Percentiles rank a stretch among this genome's conserved stretches.
phyloP scores from a whole-genome alignment of 805 yeast species.

The Tetrapisispora arboricola region DNA sequence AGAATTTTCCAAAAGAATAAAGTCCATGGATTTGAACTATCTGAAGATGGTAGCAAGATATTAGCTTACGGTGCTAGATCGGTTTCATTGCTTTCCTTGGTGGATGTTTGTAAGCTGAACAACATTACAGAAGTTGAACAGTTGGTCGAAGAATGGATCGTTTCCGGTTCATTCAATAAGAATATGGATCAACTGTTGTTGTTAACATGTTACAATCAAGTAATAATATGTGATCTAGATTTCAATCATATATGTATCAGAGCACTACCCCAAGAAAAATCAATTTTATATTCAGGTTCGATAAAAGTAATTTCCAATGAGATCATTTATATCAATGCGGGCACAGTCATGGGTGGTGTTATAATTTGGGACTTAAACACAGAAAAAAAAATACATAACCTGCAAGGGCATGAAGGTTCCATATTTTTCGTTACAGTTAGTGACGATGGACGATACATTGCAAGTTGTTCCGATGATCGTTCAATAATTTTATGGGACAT shows the following conservation, averaged over 20 bases:
- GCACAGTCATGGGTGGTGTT: constrained; percentile 88
- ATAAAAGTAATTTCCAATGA: constrained; percentile 38
- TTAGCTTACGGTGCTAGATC: constrained; percentile 68
- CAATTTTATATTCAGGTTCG: constrained; percentile 82
- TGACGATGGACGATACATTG: constrained; percentile 41
- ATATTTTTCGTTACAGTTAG: constrained; percentile 73
- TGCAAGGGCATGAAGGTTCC: constrained; percentile 82
- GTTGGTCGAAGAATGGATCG: constrained; percentile 72
- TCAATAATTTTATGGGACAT: constrained; percentile 71
- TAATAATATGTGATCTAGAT: constrained; percentile 23
- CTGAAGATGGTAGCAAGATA: constrained; percentile 22
- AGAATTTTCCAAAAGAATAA: constrained; percentile 61
- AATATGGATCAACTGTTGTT: constrained; percentile 35
- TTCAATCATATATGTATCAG: constrained; percentile 21
- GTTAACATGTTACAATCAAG: constrained; percentile 72
- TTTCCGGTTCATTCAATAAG: constrained; percentile 43
- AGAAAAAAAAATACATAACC: constrained; percentile 38
- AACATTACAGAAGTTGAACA: constrained; percentile 31
- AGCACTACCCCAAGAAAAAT: constrained; percentile 52
- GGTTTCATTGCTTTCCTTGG: constrained; percentile 34
- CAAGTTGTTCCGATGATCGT: constrained; percentile 90
- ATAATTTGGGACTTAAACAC: constrained; percentile 58
- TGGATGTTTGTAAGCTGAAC: constrained; percentile 19
- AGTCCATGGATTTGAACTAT: constrained; percentile 61
- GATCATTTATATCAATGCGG: constrained; percentile 60